Base-by-base conservation (phyloP, 345 rosid genomes). In the Hibiscus mutabilis region DNA sequence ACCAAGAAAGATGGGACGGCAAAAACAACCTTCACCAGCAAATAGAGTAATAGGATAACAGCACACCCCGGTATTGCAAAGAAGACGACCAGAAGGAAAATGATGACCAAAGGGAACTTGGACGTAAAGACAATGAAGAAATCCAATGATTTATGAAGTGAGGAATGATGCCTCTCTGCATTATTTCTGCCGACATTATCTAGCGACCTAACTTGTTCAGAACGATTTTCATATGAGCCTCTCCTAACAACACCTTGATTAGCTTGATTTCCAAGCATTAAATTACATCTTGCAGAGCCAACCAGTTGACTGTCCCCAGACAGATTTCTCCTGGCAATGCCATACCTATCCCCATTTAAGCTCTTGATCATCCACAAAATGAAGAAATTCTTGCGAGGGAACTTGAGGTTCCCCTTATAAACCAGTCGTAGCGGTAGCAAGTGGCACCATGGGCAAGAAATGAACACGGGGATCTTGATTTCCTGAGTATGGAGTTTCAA, bases 291-390 rank as follows among this genome's bases (percentile, higher is more conserved):
- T 25, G 22, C 25, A 65, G 64, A 57, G 81, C 60, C 60, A 21
- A 56, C 15, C 29, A 11, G 65, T 25, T 80, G 86, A 37, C 76
- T 83, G 67, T 78, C 81, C 61, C 74, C 84, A 27, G 58, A 68
- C 58, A 59, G 68, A 10, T 69, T 65, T 65, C 69, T 44, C 56
- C 69, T 66, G 19, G 8, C 19, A 24, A 46, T 5, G 2, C 56
- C 69, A 46, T 66, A 15, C 70, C 86, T 80, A 67, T 85, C 86
- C 33, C 87, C 88, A 70, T 85, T 84, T 68, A 84, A 68, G 82
- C 84, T 81, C 82, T 89, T 90, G 51, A 89, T 83, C 94, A 89
- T 89, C 91, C 91, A 87, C 0, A 89, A 84, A 21, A 89, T 79
- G 77, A 85, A 85, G 73, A 79, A 89, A 46, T 89, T 89, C 74